A percentile compares a stretch with the other conserved stretches of the same genome.
Conservation (phyloP, 257 asterid genomes). For the Ilex asprella region DNA sequence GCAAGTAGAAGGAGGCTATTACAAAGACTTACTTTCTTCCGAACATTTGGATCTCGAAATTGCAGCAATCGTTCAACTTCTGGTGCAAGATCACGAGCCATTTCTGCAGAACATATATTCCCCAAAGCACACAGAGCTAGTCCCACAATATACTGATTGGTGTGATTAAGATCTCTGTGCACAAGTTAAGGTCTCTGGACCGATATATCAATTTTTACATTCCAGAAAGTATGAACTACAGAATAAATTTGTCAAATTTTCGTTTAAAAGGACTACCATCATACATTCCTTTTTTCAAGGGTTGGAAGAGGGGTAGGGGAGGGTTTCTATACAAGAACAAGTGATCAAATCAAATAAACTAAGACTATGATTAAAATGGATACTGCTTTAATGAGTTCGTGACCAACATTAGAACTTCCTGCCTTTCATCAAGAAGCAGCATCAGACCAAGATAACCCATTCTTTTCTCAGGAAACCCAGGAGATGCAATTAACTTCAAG, state of each 20-base stretch:
- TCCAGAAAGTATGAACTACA: conserved; percentile 14
- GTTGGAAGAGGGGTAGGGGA: too few relatives aligned
- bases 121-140: conserved; percentile 99
- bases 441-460: conserved; percentile 97
- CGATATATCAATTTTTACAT: conserved; percentile 2
- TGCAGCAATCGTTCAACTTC: conserved; percentile 94
- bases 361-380: conserved; percentile 27
- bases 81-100: conserved; percentile 99
- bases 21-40: conserved; percentile 73
- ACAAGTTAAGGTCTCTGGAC: conserved; percentile 42
- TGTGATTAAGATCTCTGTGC: conserved; percentile 89
- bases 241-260: neutral
- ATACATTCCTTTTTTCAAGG: too few relatives aligned
- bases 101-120: conserved; percentile 95
- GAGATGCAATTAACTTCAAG: conserved; percentile 84
- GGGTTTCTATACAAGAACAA: neutral
- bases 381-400: conserved; percentile 98
- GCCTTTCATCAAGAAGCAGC: conserved; percentile 99
- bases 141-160: conserved; percentile 95
- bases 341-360: neutral
- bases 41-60: conserved; percentile 92
- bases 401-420: conserved; percentile 97
- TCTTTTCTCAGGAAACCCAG: conserved; percentile 98
- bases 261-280: too few relatives aligned
- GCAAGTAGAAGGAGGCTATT: conserved; percentile 6